Evolutionary conservation across 2,329 filamentous ascomycete species (phyloP).

Genomic region (Sporothrix pallida): DNA sequence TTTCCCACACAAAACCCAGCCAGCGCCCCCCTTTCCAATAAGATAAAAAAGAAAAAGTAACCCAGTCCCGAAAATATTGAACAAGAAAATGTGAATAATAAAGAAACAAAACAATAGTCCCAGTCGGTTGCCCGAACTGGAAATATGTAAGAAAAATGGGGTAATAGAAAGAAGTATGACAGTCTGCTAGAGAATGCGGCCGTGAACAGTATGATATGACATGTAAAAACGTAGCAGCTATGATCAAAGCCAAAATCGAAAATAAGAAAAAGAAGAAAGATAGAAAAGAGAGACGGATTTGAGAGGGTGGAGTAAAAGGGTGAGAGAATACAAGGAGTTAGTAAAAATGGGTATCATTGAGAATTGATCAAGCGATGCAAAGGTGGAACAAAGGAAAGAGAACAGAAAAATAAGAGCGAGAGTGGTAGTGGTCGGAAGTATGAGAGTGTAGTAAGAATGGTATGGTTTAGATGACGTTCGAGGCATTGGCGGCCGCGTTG

Average conservation of each 20-base stretch:
- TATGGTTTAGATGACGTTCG: not conserved
- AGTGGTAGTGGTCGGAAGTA: not conserved
- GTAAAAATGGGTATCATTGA: constrained; percentile 25
- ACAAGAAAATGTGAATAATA: not conserved
- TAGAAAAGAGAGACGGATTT: not conserved
- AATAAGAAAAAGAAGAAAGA: not conserved
- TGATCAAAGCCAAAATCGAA: constrained; percentile 13
- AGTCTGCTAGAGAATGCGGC: constrained; percentile 26
- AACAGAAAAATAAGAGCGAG: not conserved
- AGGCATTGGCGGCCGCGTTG: constrained; percentile 11
- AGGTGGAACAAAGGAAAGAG: not conserved
- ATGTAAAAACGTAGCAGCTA: constrained; percentile 24
- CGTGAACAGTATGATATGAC: constrained; percentile 30
- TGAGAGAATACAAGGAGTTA: constrained; percentile 20
- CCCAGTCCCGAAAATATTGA: not conserved
- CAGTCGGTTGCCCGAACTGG: too few relatives aligned
- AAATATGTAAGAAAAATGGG: not conserved
- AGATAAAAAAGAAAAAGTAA: not conserved
- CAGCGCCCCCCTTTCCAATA: not conserved
- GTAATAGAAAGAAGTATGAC: not conserved
- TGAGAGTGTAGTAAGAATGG: not conserved
- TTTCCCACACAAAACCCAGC: not conserved
- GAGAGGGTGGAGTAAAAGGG: not conserved
- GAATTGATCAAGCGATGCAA: constrained; percentile 25
- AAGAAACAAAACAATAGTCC: not conserved